Evolutionary conservation across 495 filamentous ascomycete genomes (phyloP), one percentile per base, ranked within the genome.

Genomic region (Penicillium argentinense): DNA sequence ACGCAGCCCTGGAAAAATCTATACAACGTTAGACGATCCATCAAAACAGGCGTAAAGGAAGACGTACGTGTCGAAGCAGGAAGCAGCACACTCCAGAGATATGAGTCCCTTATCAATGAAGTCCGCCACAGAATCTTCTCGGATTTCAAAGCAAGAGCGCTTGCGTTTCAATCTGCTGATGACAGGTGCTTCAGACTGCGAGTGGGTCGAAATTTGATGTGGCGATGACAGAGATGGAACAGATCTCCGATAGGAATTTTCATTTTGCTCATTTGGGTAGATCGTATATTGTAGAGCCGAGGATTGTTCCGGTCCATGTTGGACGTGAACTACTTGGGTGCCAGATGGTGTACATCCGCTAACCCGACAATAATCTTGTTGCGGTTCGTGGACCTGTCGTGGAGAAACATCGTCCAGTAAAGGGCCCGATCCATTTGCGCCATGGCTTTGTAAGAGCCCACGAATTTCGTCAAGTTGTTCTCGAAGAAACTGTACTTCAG

Each of bases 1-100:
- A 69, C 67, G 38, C 73, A 76, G 22, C 73, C 73, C 51, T 71
- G 47, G 29, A 75, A 76, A 50, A 74, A 76, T 7, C 68, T 70
- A 40, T 24, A 24, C 8, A 3, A 6, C 7, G 11, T 39, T 24
- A 24, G 37, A 8, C 18, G 12, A 9, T 12, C 9, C 9, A 6
- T 16, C 1, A 21, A 5, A n/a, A 24, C 11, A 23, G 19, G n/a
- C 14, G 7, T 5, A 2, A n/a, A 11, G 39, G 16, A 2, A 12
- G 22, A 59, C 63, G 12, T 45, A 71, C 68, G 62, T 69, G 27
- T 54, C 47, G 26, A 69, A 72, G 37, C 53, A 68, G 4, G 61
- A 59, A 19, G 62, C 38, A 9, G 68, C 68, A 45, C 60, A 50
- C 16, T 67, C 66, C 4, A 51, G 14, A 4, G 66, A 63, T 9